Base-by-base conservation (phyloP, 78 protist species). In the Dictyostelium firmibasis region DNA sequence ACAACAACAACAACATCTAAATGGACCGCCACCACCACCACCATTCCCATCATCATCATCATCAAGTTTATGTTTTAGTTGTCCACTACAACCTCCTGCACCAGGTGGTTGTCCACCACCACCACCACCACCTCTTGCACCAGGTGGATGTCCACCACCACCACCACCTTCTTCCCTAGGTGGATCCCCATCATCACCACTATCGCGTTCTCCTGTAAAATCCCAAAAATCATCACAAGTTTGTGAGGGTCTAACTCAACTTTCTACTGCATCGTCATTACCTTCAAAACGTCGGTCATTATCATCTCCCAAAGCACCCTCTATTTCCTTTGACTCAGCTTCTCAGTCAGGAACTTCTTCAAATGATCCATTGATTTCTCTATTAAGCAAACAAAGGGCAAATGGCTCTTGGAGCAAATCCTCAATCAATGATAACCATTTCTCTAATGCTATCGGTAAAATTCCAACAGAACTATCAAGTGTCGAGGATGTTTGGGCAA, bases 331-430 rank as follows among this genome's bases (percentile, higher is more conserved):
- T n/a, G n/a, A n/a, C n/a, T n/a, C n/a, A n/a, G n/a, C n/a, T n/a
- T n/a, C 67, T 20, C 27, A 57, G 20, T 57, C 44, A 6, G n/a
- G n/a, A 31, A 27, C 43, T 18, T 0, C 38, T 13, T 6, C 25
- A 78, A 78, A 53, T 70, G 78, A 89, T 14, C 53, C 50, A 18
- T 64, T 78, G 53, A 44, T 81, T 47, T 16, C 43, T 50, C 31
- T 89, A 38, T 43, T 89, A 29, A n/a, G 29, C 27, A 18, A 53
- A 60, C 94, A 89, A 81, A 89, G 70, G 35, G 87, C 94, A 11
- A 89, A 81, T 81, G 94, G 94, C 13, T 57, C 86, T n/a, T 88
- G 79, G 77, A n/a, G 20, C 23, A 60, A 27, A 38, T 18, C 16
- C 6, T 18, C 53, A 6, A 33, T 67, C 25, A 8, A 69, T 0